These are phyloP conservation scores for Yarrowia galli DNA, from an alignment of 1,139 yeast genomes.

Conservation along the genomic window DNA sequence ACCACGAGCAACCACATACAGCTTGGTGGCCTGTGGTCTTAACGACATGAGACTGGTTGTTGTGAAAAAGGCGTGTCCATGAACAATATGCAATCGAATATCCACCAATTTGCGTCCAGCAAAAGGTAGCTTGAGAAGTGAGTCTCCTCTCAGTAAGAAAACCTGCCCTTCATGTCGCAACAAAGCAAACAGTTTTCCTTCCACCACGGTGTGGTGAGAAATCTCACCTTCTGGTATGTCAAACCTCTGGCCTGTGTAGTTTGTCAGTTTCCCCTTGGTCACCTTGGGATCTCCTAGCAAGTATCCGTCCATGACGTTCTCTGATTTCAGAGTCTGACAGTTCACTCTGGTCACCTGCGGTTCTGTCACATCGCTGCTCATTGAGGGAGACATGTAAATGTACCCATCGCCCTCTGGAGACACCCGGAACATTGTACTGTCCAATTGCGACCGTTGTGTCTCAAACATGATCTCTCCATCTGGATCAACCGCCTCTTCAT, in stretches of 20 bases:
- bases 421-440: slow-evolving; percentile 13
- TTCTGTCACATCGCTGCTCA: background rate
- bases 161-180: background rate
- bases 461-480: slow-evolving; percentile 32
- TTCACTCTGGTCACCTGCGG: slow-evolving; percentile 10
- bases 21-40: slow-evolving; percentile 5
- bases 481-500: slow-evolving; percentile 15
- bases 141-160: slow-evolving; percentile 1
- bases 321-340: background rate
- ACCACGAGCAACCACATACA: background rate
- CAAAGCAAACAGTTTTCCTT: slow-evolving; percentile 8
- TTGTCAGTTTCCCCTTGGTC: background rate
- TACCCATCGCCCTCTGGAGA: slow-evolving; percentile 5
- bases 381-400: slow-evolving; percentile 29
- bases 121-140: background rate
- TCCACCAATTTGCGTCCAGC: slow-evolving; percentile 10
- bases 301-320: slow-evolving; percentile 18
- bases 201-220: slow-evolving; percentile 18
- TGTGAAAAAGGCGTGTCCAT: slow-evolving; percentile 28
- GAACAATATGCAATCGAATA: slow-evolving; percentile 17
- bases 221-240: background rate
- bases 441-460: slow-evolving; percentile 26
- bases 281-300: slow-evolving; percentile 12
- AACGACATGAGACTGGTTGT: slow-evolving; percentile 16
- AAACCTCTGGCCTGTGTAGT: slow-evolving; percentile 4